These are phyloP conservation scores for Trypanosoma mega DNA, from an alignment of 208 protist species.

Conservation along the genomic window DNA sequence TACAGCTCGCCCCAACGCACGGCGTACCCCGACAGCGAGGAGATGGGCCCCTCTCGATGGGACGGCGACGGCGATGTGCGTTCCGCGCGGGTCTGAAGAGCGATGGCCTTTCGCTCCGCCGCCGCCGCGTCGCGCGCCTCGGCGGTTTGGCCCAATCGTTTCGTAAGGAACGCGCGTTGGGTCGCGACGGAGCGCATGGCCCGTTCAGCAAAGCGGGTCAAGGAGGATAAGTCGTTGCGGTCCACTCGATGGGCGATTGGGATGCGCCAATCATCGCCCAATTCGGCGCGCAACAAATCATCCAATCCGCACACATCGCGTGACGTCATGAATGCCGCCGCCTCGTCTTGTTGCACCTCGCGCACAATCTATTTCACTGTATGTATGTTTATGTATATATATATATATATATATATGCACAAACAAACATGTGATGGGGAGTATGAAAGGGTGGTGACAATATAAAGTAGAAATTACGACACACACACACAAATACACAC, in stretches of 20 bases:
- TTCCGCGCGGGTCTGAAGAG: constrained; percentile 14
- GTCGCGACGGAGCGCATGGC: constrained; percentile 18
- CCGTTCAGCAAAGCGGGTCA: constrained; percentile 20
- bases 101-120: not conserved
- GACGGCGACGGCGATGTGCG: too few relatives aligned
- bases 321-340: too few relatives aligned
- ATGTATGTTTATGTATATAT: not conserved
- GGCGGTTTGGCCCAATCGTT: not conserved
- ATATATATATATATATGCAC: not conserved
- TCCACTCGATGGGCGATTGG: too few relatives aligned
- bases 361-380: not conserved
- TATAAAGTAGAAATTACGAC: too few relatives aligned
- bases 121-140: constrained; percentile 14
- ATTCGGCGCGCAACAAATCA: too few relatives aligned
- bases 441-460: too few relatives aligned
- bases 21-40: too few relatives aligned
- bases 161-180: constrained; percentile 12
- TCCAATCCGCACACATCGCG: too few relatives aligned
- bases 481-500: not conserved
- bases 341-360: not conserved
- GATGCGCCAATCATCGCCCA: too few relatives aligned
- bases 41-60: too few relatives aligned
- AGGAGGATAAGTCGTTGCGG: not conserved
- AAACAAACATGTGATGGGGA: not conserved
- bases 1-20: constrained; percentile 15